phyloP scores from a whole-genome alignment of 2,329 filamentous ascomycete genomes.

The Aquanectria penicillioides region DNA sequence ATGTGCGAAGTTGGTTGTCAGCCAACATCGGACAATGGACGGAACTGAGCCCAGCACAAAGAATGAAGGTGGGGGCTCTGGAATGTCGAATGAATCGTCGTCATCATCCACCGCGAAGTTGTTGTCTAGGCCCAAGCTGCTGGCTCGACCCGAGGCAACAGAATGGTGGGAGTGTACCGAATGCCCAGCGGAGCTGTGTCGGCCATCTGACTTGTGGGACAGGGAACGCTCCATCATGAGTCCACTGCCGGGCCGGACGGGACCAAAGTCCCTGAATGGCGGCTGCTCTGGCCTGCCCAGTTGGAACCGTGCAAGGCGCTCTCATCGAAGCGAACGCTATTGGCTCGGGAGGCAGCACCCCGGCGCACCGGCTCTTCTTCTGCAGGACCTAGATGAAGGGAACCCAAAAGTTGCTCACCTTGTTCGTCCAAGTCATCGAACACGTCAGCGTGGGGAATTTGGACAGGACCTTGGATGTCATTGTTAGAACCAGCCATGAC shows the following conservation, averaged over 20 bases:
- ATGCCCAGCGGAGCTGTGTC: slow-evolving; percentile 92
- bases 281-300: slow-evolving; percentile 80
- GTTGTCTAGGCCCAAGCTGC: slow-evolving; percentile 86
- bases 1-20: slow-evolving; percentile 90
- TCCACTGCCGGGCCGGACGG: slow-evolving; percentile 80
- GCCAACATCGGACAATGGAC: slow-evolving; percentile 95
- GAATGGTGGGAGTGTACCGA: slow-evolving; percentile 77
- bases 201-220: slow-evolving; percentile 95
- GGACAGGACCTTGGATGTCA: slow-evolving; percentile 73
- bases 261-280: slow-evolving; percentile 87
- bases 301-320: slow-evolving; percentile 89
- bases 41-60: slow-evolving; percentile 90
- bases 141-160: slow-evolving; percentile 80
- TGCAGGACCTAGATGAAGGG: slow-evolving; percentile 80
- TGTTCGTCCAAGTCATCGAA: slow-evolving; percentile 94
- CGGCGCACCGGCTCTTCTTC: slow-evolving; percentile 88
- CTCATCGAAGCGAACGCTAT: slow-evolving; percentile 97
- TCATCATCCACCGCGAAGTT: slow-evolving; percentile 70
- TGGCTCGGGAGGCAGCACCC: slow-evolving; percentile 89
- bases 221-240: slow-evolving; percentile 91
- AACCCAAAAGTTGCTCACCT: slow-evolving; percentile 80
- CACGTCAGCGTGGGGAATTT: slow-evolving; percentile 82
- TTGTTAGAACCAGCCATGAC: slow-evolving; percentile 30
- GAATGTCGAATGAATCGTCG: slow-evolving; percentile 76
- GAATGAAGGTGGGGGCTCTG: slow-evolving; percentile 82